phyloP scores from a whole-genome alignment of 73 alveolate genomes.

The Stentor roeselii region DNA sequence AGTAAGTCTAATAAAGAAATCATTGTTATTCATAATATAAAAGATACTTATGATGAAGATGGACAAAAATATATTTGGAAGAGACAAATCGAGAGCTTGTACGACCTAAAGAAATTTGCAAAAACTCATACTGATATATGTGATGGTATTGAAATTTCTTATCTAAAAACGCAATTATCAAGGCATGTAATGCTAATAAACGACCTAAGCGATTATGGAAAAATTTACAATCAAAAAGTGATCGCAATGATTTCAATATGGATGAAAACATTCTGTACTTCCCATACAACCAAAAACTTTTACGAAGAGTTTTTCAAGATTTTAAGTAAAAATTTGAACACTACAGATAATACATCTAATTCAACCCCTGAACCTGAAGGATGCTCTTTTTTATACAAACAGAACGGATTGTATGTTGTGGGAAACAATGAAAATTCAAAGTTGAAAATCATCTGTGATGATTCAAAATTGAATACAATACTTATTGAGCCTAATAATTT shows the following conservation, averaged over 20 bases:
- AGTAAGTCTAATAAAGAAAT: conserved; percentile 36
- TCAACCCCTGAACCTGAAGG: neutral
- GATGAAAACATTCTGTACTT: neutral
- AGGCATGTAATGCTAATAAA: neutral
- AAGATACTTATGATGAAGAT: conserved; percentile 36
- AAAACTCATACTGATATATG: neutral
- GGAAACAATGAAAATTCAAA: neutral
- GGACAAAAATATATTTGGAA: conserved; percentile 37
- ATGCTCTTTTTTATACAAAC: too few species aligned
- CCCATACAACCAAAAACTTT: neutral
- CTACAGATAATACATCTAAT: neutral
- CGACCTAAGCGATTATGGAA: neutral
- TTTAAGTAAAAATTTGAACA: too few species aligned
- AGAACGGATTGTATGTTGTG: neutral
- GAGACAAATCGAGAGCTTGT: conserved; percentile 31
- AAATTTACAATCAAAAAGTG: too few species aligned
- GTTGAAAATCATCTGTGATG: neutral
- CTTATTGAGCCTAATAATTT: neutral
- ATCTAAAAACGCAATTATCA: neutral
- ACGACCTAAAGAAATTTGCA: conserved; percentile 7
- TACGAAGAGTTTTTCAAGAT: neutral
- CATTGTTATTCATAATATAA: conserved; percentile 44
- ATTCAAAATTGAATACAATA: too few species aligned
- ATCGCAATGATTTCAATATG: neutral
- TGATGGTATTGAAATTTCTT: neutral